Conservation (phyloP, 2,329 filamentous ascomycete genomes). For the Scopulariopsis brevicaulis region DNA sequence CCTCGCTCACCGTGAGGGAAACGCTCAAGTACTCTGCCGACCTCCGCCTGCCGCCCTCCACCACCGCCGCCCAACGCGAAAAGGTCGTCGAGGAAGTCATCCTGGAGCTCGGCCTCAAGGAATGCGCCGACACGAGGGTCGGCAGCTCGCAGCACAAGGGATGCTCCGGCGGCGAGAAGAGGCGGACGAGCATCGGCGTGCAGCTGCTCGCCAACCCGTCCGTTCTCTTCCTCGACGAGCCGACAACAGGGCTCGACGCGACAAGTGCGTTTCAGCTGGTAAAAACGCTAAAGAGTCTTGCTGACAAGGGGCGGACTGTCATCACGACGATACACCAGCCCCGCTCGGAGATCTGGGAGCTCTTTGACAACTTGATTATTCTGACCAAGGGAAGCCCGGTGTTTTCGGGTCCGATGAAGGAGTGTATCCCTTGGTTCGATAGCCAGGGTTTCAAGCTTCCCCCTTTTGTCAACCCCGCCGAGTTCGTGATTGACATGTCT, state of each 20-base stretch:
- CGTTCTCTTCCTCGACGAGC: conserved; percentile 67
- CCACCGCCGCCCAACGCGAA: conserved; percentile 44
- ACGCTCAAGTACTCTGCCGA: conserved; percentile 65
- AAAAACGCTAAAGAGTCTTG: conserved; percentile 56
- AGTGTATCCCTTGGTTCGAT: conserved; percentile 55
- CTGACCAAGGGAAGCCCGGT: conserved; percentile 56
- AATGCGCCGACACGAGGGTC: conserved; percentile 65
- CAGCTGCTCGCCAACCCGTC: conserved; percentile 72
- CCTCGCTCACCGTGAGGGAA: conserved; percentile 64
- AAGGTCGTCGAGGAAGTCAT: conserved; percentile 67
- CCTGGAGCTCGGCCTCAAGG: conserved; percentile 62
- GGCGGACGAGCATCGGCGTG: conserved; percentile 65
- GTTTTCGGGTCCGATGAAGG: conserved; percentile 49
- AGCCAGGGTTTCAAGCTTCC: conserved; percentile 49
- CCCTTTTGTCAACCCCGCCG: conserved; percentile 66
- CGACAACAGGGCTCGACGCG: conserved; percentile 67
- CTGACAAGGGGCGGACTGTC: conserved; percentile 57
- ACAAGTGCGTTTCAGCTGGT: conserved; percentile 67
- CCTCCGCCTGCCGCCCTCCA: conserved; percentile 53
- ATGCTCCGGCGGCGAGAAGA: conserved; percentile 70
- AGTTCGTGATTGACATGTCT: conserved; percentile 63
- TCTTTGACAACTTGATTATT: conserved; percentile 63
- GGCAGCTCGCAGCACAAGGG: conserved; percentile 61
- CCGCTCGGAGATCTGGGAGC: conserved; percentile 66
- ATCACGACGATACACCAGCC: conserved; percentile 70